These are phyloP conservation scores for Phytopythium chamaehyphon DNA, from an alignment of 352 stramenopile genomes.

Conservation along the genomic window DNA sequence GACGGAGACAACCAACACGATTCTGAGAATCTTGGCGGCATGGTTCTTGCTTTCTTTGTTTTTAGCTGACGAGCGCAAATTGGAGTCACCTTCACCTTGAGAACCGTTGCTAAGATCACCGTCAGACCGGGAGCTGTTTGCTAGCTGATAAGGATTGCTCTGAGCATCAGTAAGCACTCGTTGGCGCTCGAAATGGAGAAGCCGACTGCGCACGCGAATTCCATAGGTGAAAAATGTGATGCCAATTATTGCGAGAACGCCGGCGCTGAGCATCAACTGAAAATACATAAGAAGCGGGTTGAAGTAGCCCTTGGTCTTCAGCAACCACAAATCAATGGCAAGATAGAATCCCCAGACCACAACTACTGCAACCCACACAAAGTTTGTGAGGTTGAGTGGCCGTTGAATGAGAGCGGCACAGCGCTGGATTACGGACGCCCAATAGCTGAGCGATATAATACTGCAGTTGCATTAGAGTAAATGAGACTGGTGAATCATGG, in stretches of 20 bases:
- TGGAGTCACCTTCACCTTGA: slow-evolving; percentile 14
- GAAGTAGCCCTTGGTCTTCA: slow-evolving; percentile 37
- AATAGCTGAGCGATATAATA: slow-evolving; percentile 32
- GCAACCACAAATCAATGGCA: slow-evolving; percentile 22
- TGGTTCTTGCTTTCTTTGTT: slow-evolving; percentile 10
- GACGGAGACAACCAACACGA: slow-evolving; percentile 40
- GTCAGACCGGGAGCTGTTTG: slow-evolving; percentile 9
- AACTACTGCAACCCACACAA: slow-evolving; percentile 23
- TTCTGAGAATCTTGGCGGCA: slow-evolving; percentile 37
- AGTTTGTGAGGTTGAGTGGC: slow-evolving; percentile 18
- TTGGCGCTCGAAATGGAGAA: slow-evolving; percentile 19
- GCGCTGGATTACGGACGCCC: slow-evolving; percentile 32
- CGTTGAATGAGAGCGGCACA: slow-evolving; percentile 15
- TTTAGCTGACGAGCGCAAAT: slow-evolving; percentile 35
- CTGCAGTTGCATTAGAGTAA: slow-evolving; percentile 4
- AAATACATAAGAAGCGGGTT: slow-evolving; percentile 21
- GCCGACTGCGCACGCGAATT: slow-evolving; percentile 21
- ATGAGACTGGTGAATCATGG: background rate
- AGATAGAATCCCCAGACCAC: slow-evolving; percentile 37
- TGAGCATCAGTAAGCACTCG: slow-evolving; percentile 8
- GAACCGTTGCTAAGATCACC: slow-evolving; percentile 11
- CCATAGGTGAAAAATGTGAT: slow-evolving; percentile 33
- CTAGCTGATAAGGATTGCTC: slow-evolving; percentile 12
- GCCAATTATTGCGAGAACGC: slow-evolving; percentile 34
- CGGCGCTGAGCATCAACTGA: slow-evolving; percentile 26